A percentile compares a stretch with the other conserved stretches of the same genome.
Conservation (phyloP, 257 asterid genomes). For the Euphrasia confusa region DNA sequence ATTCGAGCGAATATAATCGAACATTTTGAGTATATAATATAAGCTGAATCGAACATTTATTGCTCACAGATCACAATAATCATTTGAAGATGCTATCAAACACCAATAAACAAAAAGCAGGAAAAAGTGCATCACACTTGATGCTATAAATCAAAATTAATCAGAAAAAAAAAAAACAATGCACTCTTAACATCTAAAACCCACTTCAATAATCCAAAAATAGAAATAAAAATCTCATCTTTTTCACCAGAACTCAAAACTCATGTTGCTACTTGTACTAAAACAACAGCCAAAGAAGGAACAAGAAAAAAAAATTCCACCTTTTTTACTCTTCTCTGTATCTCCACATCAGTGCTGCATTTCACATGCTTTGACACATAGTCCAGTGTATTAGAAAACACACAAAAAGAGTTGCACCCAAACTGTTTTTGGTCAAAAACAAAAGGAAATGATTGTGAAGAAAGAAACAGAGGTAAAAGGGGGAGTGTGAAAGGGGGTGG, state of each 20-base stretch:
- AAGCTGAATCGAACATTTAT: too few species aligned
- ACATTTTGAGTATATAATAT: too few species aligned
- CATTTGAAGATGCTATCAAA: conserved; percentile 2
- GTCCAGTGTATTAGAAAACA: neutral
- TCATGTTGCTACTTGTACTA: conserved; percentile 38
- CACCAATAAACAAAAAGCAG: conserved; percentile 11
- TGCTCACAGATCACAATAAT: too few species aligned
- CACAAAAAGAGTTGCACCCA: conserved; percentile 4
- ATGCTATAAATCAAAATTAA: neutral
- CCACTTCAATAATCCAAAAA: conserved; percentile 33
- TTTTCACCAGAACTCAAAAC: conserved; percentile 22
- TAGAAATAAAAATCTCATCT: conserved; percentile 25
- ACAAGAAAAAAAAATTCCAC: conserved; percentile 15
- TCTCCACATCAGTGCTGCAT: conserved; percentile 12
- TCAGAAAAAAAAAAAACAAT: conserved; percentile 20
- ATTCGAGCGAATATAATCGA: too few species aligned
- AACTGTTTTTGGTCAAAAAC: neutral
- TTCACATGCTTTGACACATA: conserved; percentile 24
- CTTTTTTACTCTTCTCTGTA: conserved; percentile 23
- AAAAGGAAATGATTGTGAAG: conserved; percentile 13
- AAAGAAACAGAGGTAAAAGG: conserved; percentile 4
- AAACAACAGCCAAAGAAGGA: conserved; percentile 19
- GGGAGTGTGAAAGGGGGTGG: conserved; percentile 17
- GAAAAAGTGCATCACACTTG: neutral
- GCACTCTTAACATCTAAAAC: conserved; percentile 22